These are phyloP conservation scores for Coffea canephora DNA, from an alignment of 257 asterid genomes.

Conservation along the genomic window DNA sequence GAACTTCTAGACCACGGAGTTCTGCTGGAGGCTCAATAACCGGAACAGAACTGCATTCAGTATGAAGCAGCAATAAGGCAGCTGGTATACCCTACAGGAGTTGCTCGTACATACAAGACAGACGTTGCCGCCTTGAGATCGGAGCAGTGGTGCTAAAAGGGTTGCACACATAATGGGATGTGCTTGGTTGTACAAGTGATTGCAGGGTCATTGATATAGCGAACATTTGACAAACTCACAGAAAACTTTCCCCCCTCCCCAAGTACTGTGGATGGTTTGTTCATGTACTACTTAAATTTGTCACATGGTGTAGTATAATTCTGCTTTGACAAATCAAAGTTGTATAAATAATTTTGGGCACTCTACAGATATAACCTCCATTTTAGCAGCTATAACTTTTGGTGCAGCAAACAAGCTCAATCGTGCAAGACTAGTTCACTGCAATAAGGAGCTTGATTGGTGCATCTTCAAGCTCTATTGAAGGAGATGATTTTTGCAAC, in stretches of 20 bases:
- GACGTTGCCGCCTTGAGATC: not conserved
- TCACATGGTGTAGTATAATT: not conserved
- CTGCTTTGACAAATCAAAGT: not conserved
- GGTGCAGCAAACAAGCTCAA: not conserved
- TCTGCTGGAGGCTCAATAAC: conserved; percentile 47
- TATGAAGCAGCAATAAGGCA: not conserved
- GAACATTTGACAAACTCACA: not conserved
- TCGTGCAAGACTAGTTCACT: not conserved
- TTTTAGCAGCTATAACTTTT: not conserved
- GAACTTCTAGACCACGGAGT: conserved; percentile 74
- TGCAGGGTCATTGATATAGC: not conserved
- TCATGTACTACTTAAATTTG: not conserved
- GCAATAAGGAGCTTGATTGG: not conserved
- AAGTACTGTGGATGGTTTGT: not conserved
- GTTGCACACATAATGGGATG: not conserved
- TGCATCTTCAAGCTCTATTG: not conserved
- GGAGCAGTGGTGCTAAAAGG: conserved; percentile 1
- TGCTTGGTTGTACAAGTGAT: conserved; percentile 2
- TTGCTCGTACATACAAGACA: conserved; percentile 1
- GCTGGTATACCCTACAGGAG: not conserved
- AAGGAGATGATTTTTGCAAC: not conserved
- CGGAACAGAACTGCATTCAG: not conserved
- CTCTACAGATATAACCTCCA: not conserved
- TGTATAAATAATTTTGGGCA: not conserved
- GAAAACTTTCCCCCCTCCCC: not conserved